Evolutionary conservation across 2,329 filamentous ascomycete species (phyloP), one percentile per base, ranked within the genome.

Genomic region (Ophiognomonia clavigignenti-juglandacearum): DNA sequence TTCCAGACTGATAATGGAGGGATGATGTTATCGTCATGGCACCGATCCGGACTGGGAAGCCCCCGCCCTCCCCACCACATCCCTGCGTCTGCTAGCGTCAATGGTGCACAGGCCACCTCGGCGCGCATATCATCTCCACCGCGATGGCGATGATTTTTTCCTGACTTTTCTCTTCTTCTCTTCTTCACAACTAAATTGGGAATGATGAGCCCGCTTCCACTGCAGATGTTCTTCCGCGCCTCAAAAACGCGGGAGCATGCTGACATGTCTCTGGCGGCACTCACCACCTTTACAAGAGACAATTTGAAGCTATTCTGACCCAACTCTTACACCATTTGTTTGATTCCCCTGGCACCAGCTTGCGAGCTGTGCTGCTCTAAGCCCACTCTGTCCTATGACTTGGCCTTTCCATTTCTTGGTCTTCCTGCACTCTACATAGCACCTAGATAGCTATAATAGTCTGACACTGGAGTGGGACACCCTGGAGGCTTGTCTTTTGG

Each of bases 101-200:
- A 14, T 6, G 16, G 27, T 27, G 50, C 50, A 52, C 50, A 43
- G 46, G 35, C 50, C 50, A 49, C 8, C 20, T n/a, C 4, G 22
- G 4, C 23, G 39, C 14, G 37, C 36, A 47, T 47, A 47, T 39
- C 48, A 47, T 50, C 36, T 27, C 23, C 14, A 14, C 13, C 31
- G 38, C 34, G 29, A 18, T 39, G 39, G 34, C 38, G 23, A 20
- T 22, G 7, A 32, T 43, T 41, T 47, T 43, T 52, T 50, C 48
- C 41, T 56, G n/a, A n/a, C 54, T 53, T 44, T 58, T 48, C 53
- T 57, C 60, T 64, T 58, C 56, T 66, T 72, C 68, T 69, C 64
- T 70, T 77, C 74, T 69, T 64, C 67, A 68, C 82, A 88, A 88
- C 84, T 88, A 88, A 80, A 80, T 78, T 83, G 84, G 82, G 80